phyloP scores from a whole-genome alignment of 169 alveolate species.

The Plasmodium vinckei region DNA sequence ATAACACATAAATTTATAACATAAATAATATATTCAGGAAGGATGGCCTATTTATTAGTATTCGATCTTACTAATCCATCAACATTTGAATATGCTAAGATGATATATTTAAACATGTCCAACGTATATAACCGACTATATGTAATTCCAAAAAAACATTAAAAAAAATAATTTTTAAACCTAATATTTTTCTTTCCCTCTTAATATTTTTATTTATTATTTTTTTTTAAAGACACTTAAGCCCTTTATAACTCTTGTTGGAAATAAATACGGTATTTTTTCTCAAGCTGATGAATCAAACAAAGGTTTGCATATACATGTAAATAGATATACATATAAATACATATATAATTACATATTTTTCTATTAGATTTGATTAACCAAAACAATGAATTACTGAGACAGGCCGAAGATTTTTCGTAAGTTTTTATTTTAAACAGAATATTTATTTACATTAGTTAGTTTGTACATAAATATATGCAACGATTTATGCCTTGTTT shows the following conservation, averaged over 20 bases:
- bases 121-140: conserved; percentile 22
- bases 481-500: no score
- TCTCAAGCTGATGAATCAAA: background rate
- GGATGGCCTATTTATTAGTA: conserved; percentile 74
- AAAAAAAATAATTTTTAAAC: background rate
- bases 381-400: conserved; percentile 13
- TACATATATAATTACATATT: background rate
- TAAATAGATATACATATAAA: background rate
- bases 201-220: conserved; percentile 6
- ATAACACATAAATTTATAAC: no score
- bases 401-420: conserved; percentile 51
- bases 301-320: background rate
- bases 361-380: conserved; percentile 26
- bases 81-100: conserved; percentile 68
- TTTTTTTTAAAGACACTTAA: conserved; percentile 43
- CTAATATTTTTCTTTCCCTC: background rate
- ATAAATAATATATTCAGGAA: conserved; percentile 17
- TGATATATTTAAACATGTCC: conserved; percentile 59
- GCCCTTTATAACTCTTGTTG: conserved; percentile 77
- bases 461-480: background rate
- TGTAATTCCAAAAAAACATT: conserved; percentile 12
- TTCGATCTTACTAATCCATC: conserved; percentile 65
- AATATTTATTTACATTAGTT: background rate
- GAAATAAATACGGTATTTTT: conserved; percentile 50
- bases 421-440: background rate